Base-by-base conservation (phyloP, 768 basidiomycete species). In the Mrakia hoshinonis region DNA sequence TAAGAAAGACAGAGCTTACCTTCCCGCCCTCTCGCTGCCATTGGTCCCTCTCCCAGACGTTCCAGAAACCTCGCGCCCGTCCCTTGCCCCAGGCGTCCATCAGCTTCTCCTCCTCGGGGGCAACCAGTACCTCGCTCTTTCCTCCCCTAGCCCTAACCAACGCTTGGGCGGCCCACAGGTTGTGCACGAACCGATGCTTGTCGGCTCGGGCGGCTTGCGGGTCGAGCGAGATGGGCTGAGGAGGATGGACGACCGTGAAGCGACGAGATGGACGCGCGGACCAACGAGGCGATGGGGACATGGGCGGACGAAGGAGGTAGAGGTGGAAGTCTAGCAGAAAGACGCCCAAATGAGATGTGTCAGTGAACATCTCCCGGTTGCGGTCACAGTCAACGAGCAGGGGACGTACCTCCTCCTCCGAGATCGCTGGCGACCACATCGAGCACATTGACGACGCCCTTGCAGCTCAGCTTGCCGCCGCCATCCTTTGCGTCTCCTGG, bases 131-230 rank as follows among this genome's bases (percentile, higher is more conserved):
- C 34, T 73, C 36, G 31, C 51, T 70, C 67, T 51, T 73, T 71
- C 43, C 89, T 10, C 83, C 79, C 65, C 85, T 85, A 1, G 90
- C 85, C 70, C 93, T 83, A 74, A 89, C 89, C 60, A 83, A 85
- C 10, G 91, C 91, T 78, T 97, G 93, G 29, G 87, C 87, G 52
- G 84, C 84, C 93, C 93, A 97, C 13, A 97, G 80, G 77, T 92
- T 92, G 74, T 92, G 87, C 39, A 97, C 80, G 77, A 97, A 97
- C 11, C 89, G 85, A 49, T 83, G 83, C 79, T 94, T 95, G 78
- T 90, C 89, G 9, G 77, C 78, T 69, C 85, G 83, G 4, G 86
- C 85, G 67, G 85, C 83, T 0, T 81, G 79, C 22, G 89, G 88
- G 76, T 92, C 89, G 43, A 88, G 48, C 20, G 61, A 86, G 54